These are phyloP conservation scores for Pseudogymnoascus sp. DNA, from an alignment of 2,329 filamentous ascomycete genomes.

Conservation along the genomic window DNA sequence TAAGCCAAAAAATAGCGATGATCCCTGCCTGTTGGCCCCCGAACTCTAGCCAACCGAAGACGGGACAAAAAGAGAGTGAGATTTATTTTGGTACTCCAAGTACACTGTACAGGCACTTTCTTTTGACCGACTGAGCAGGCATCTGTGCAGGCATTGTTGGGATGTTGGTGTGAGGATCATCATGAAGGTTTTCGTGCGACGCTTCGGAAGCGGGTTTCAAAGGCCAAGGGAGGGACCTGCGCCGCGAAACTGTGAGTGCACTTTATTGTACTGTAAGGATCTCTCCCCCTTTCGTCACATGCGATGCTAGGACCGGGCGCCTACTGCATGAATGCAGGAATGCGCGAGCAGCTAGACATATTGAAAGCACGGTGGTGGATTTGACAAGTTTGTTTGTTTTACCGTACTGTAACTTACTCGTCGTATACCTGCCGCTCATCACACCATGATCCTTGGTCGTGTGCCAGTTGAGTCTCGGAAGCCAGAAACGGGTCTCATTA, in stretches of 20 bases:
- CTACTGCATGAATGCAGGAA: slow-evolving; percentile 5
- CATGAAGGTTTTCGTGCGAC: slow-evolving; percentile 8
- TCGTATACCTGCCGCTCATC: not conserved
- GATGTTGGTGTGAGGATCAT: not conserved
- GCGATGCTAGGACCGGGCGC: not conserved
- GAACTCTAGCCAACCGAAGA: not conserved
- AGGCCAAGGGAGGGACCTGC: not conserved
- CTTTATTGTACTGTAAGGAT: not conserved
- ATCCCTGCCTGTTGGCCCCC: not conserved
- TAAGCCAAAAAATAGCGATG: not conserved
- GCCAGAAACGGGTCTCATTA: not conserved
- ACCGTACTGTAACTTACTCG: not conserved
- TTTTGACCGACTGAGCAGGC: not conserved
- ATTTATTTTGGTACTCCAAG: not conserved
- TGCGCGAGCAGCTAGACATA: not conserved
- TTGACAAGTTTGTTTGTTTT: slow-evolving; percentile 6
- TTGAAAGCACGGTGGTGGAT: not conserved
- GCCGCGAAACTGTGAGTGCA: not conserved
- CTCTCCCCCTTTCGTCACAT: not conserved
- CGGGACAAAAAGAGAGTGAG: not conserved
- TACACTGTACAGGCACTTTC: not conserved
- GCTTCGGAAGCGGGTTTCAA: slow-evolving; percentile 4
- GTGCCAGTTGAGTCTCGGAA: not conserved
- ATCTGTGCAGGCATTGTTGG: not conserved
- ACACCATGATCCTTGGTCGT: not conserved